These are phyloP conservation scores for Cenchrus fungigraminus DNA, from an alignment of 176 grass and related monocot genomes.

Conservation along the genomic window DNA sequence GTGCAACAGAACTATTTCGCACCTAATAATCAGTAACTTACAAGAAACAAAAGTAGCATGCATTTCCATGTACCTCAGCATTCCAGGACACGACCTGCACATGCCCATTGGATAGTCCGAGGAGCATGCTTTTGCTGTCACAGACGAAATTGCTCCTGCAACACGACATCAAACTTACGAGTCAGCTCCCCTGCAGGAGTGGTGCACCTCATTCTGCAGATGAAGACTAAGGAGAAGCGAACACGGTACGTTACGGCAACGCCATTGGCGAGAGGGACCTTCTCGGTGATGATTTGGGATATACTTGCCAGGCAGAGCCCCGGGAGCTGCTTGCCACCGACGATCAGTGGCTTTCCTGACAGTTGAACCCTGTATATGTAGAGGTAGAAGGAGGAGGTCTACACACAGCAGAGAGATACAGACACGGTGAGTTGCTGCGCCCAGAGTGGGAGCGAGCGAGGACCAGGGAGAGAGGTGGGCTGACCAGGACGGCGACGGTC, in stretches of 20 bases:
- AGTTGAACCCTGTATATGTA: constrained; percentile 87
- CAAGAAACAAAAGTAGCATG: constrained; percentile 54
- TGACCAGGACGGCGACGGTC: constrained; percentile 83
- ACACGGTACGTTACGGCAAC: constrained; percentile 71
- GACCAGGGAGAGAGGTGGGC: constrained; percentile 20
- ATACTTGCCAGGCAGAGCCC: constrained; percentile 69
- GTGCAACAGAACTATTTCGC: constrained; percentile 9
- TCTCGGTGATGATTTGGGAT: constrained; percentile 75
- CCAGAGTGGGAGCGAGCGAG: background rate
- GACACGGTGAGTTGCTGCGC: background rate
- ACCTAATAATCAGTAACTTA: constrained; percentile 43
- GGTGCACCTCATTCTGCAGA: background rate
- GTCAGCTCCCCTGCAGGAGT: constrained; percentile 27
- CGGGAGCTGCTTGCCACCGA: constrained; percentile 78
- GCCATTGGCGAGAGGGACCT: constrained; percentile 73
- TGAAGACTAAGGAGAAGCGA: constrained; percentile 10
- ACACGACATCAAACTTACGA: constrained; percentile 8
- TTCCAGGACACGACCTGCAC: constrained; percentile 92
- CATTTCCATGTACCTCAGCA: constrained; percentile 83
- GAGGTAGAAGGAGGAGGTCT: constrained; percentile 82
- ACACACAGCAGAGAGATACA: constrained; percentile 17
- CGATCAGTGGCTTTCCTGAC: constrained; percentile 78
- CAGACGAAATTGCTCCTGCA: constrained; percentile 91
- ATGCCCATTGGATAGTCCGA: constrained; percentile 88
- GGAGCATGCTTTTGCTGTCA: constrained; percentile 86